Evolutionary conservation across 352 stramenopile genomes (phyloP), one percentile per base, ranked within the genome.

Genomic region (Globisporangium abappressorium): DNA sequence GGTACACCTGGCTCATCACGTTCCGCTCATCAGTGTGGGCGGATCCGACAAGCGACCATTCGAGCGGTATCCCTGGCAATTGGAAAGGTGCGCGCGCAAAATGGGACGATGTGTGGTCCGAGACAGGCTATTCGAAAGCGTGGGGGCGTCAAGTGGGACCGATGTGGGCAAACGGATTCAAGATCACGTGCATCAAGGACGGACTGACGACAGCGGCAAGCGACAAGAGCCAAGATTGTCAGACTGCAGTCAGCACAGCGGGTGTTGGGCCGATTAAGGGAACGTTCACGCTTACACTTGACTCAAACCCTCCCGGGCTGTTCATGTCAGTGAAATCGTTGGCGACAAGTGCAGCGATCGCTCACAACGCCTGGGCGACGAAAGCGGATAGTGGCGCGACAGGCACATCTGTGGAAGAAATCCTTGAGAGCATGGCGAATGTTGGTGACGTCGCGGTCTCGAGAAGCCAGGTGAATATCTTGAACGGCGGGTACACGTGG

Each of bases 91-190:
- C 81, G 9, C 70, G 80, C 2, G 85, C 88, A 0, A 78, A 74
- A 33, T 97, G 87, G 80, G 84, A 86, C 43, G 94, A 98, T 64
- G 92, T 92, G 24, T 99, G 97, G 97, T 64, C 77, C 9, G 85
- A 89, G 30, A 93, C 91, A 0, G 89, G 90, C 0, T 98, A 98
- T 76, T 98, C 94, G 2, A 98, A 98, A 71, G 93, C 92, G 5
- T 99, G 97, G 97, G 97, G 97, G 0, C 96, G 95, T 20, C 98
- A 99, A 66, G 94, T 98, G 3, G 97, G 97, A 0, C 86, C 96
- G 38, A 82, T 98, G 49, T 72, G 72, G 5, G 18, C 62, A 1
- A 88, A 77, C 1, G 72, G 71, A 0, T 75, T 85, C 15, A 57
- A 68, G 20, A 63, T 94, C 1, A 65, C 71, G 22, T 95, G 87